Conservation (phyloP, 148 eudicot species). For the Beta vulgaris region DNA sequence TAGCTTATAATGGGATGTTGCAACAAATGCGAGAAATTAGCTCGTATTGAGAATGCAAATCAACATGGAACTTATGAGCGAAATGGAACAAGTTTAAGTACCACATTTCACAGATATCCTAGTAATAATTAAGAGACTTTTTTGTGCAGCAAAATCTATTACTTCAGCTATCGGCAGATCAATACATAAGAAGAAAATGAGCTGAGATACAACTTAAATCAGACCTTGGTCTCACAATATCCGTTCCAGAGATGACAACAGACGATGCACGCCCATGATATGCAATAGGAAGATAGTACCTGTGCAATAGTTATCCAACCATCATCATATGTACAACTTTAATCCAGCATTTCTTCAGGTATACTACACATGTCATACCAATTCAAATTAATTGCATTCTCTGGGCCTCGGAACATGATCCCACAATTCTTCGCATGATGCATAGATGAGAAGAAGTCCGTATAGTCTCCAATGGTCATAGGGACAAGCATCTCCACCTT, state of each 20-base stretch:
- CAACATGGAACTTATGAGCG: neutral
- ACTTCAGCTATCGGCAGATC: neutral
- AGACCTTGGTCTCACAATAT: slow-evolving; percentile 86
- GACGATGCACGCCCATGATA: slow-evolving; percentile 99
- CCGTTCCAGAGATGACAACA: slow-evolving; percentile 86
- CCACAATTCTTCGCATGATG: slow-evolving; percentile 93
- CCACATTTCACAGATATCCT: neutral
- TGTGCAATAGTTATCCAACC: slow-evolving; percentile 29
- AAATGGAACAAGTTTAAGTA: neutral
- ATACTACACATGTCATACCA: slow-evolving; percentile 42
- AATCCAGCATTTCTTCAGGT: neutral
- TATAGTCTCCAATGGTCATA: slow-evolving; percentile 76
- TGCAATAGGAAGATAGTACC: slow-evolving; percentile 93
- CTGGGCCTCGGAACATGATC: slow-evolving; percentile 75
- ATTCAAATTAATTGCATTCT: slow-evolving; percentile 65
- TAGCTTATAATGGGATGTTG: neutral
- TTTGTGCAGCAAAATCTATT: neutral
- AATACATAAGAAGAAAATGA: neutral
- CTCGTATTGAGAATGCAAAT: neutral
- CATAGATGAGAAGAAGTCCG: slow-evolving; percentile 89
- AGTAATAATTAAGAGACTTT: neutral
- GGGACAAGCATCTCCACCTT: slow-evolving; percentile 89
- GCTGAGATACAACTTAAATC: neutral
- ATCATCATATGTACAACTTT: neutral
- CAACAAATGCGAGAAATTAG: neutral